Base-by-base conservation (phyloP, 2,329 filamentous ascomycete genomes). In the Penicillium sp. region DNA sequence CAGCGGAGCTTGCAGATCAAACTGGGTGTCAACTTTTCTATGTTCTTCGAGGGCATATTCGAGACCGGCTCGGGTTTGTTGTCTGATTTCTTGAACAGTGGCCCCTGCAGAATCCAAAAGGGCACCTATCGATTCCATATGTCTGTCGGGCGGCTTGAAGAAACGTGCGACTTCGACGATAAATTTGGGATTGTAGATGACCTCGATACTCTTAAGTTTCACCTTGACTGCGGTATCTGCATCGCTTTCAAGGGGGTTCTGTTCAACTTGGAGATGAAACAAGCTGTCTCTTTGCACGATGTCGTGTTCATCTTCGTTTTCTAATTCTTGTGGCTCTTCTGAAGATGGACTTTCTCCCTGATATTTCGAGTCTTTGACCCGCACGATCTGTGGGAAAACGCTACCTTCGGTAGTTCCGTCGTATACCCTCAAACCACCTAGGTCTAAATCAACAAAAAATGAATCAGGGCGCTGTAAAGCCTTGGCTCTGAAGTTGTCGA, bases 111-210 rank as follows among this genome's bases (percentile, higher is more conserved):
- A 91, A 72, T 99, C 95, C 86, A 99, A 90, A 56, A 99, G 81
- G 1, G 94, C 95, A 12, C 86, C 89, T 64, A 99, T 97, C 9
- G 94, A 99, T 69, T 99, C 94, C 92, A 99, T 97, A 69, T 99
- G 95, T 51, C 92, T 83, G 71, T 97, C 92, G 0, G 94, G 95
- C 0, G 94, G 94, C 61, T 93, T 88, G 79, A 99, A 99, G 77
- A 99, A 99, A 64, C 91, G 91, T 53, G 88, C 90, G 40, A 97
- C 85, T 49, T 94, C 92, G 5, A 96, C 86, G 0, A 97, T 81
- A 63, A 97, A 95, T 62, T 87, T 90, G 1, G 95, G 94, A 65
- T 99, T 99, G 83, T 96, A 99, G 23, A 99, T 91, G 55, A 99
- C 89, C 71, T 99, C 95, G 63, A 99, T 87, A 46, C 92, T 94